Evolutionary conservation across 2,329 filamentous ascomycete genomes (phyloP).

Genomic region (Phyllosticta paracitricarpa): DNA sequence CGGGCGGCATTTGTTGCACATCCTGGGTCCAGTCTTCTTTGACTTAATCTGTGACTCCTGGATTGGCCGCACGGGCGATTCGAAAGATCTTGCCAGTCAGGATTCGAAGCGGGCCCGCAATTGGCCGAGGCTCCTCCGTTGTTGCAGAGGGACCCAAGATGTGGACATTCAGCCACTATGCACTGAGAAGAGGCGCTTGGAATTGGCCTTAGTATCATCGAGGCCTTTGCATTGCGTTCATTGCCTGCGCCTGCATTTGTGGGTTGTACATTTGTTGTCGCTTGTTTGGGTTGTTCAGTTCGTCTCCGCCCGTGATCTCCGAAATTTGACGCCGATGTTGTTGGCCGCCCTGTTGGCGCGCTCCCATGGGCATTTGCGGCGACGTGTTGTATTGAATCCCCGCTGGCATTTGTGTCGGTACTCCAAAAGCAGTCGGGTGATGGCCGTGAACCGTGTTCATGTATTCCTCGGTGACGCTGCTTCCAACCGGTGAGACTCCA

Average conservation of each 20-base stretch:
- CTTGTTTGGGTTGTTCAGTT: conserved; percentile 43
- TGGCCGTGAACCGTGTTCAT: conserved; percentile 34
- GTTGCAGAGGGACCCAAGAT: not conserved
- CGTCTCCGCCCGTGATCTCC: conserved; percentile 47
- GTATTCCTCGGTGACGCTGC: conserved; percentile 37
- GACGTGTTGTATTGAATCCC: conserved; percentile 30
- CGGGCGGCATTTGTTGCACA: not conserved
- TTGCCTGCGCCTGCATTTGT: conserved; percentile 31
- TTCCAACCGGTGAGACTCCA: conserved; percentile 47
- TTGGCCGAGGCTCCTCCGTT: not conserved
- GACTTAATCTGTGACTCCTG: not conserved
- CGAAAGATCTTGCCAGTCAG: not conserved
- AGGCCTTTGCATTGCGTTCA: conserved; percentile 41
- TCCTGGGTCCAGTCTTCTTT: not conserved
- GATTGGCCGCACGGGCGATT: not conserved
- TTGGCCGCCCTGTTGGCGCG: conserved; percentile 17
- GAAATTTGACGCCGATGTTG: conserved; percentile 49
- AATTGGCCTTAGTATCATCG: conserved; percentile 21
- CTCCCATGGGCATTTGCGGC: conserved; percentile 29
- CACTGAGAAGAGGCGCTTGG: not conserved
- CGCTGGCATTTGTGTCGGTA: conserved; percentile 19
- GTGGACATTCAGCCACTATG: not conserved
- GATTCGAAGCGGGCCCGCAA: not conserved
- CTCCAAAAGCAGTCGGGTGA: conserved; percentile 24
- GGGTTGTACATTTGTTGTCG: conserved; percentile 47